Evolutionary conservation across 2,329 filamentous ascomycete species (phyloP), one percentile per base, ranked within the genome.

Genomic region (Fonsecaea multimorphosa): DNA sequence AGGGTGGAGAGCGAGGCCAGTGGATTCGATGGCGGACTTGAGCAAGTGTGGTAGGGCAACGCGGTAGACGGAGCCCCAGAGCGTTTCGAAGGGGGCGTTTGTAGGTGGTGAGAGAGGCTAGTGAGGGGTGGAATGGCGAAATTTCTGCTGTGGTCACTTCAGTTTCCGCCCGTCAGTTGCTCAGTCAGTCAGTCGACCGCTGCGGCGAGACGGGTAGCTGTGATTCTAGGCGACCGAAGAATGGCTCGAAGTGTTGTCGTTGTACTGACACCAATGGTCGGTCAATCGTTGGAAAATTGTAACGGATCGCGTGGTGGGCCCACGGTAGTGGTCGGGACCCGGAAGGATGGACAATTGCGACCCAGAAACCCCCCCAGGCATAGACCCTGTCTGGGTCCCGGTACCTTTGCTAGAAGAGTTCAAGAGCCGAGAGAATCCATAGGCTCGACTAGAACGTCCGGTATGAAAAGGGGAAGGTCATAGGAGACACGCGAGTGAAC

Each of bases 21-120:
- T 60, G 44, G 58, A 22, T 60, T 51, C 36, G 44, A 38, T 34
- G 58, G 44, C 31, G 29, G 56, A 44, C 29, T 49, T 49, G 19
- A 38, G 56, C 40, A 49, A 49, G 44, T 60, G 58, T 44, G 58
- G 58, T 60, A 51, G 58, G 40, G 46, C 58, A n/a, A 38, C 19
- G 44, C 7, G 58, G 29, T 44, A 24, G 56, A 46, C 36, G 56
- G 36, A 58, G 36, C 49, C 36, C 56, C 36, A 49, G 11, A 24
- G 44, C n/a, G 44, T 49, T 49, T 49, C 44, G 6, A 49, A 49
- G 44, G 44, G 44, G 44, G 44, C 44, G 44, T 49, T 11, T 49
- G 44, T 22, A 3, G 9, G 44, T 49, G 44, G 19, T 49, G 44
- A 24, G n/a, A n/a, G 38, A 40, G 16, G 16, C 19, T 49, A 24